These are phyloP conservation scores for Alternaria triticina DNA, from an alignment of 2,329 filamentous ascomycete species.

Conservation along the genomic window DNA sequence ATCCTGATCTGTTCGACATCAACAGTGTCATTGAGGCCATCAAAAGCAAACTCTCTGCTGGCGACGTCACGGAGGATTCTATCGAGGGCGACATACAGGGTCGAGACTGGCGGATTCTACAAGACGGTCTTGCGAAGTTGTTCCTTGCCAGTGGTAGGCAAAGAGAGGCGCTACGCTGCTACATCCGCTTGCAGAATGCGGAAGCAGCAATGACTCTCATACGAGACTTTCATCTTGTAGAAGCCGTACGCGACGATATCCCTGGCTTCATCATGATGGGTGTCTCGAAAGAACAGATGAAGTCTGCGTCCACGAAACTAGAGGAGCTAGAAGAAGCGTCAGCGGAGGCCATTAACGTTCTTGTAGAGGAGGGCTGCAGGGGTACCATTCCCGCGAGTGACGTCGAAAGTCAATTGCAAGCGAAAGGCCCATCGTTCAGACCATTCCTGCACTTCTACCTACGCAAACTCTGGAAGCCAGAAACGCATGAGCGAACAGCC, in stretches of 20 bases:
- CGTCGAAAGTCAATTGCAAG: slow-evolving; percentile 79
- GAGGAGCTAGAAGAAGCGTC: slow-evolving; percentile 80
- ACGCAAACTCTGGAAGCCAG: slow-evolving; percentile 80
- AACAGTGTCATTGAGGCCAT: slow-evolving; percentile 77
- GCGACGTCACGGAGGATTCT: slow-evolving; percentile 76
- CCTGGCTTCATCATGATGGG: slow-evolving; percentile 85
- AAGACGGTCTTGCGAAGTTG: slow-evolving; percentile 82
- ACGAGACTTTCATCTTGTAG: slow-evolving; percentile 85
- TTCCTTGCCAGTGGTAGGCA: slow-evolving; percentile 82
- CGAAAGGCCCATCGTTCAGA: slow-evolving; percentile 55
- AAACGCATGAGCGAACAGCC: slow-evolving; percentile 59
- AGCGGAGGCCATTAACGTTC: slow-evolving; percentile 80
- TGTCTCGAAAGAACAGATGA: slow-evolving; percentile 74
- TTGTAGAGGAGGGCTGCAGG: slow-evolving; percentile 89
- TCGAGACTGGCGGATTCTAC: slow-evolving; percentile 87
- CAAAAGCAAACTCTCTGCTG: slow-evolving; percentile 79
- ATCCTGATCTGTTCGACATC: slow-evolving; percentile 82
- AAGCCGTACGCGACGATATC: slow-evolving; percentile 88
- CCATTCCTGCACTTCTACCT: slow-evolving; percentile 93
- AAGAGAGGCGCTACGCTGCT: slow-evolving; percentile 84
- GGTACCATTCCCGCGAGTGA: slow-evolving; percentile 80
- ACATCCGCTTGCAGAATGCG: slow-evolving; percentile 89
- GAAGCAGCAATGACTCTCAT: slow-evolving; percentile 88
- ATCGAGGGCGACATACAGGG: slow-evolving; percentile 75
- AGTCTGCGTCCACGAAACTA: slow-evolving; percentile 69